Percentiles rank a stretch among this genome's conserved stretches.
These are phyloP conservation scores for Aegilops sharonensis DNA, from an alignment of 176 grass and related monocot genomes.

Conservation along the genomic window DNA sequence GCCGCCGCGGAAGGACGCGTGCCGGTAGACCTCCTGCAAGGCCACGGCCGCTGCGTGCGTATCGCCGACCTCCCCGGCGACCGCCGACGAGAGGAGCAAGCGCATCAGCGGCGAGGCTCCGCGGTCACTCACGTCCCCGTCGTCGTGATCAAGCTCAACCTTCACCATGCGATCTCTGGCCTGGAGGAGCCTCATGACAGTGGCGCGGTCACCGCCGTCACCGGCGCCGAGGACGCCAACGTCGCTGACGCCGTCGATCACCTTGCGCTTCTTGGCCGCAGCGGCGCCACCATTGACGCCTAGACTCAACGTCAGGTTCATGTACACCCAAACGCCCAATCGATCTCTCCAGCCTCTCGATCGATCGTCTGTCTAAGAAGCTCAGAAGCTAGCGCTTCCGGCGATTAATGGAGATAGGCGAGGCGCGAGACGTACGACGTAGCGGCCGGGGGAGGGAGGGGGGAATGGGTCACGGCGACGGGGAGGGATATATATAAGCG, in stretches of 20 bases:
- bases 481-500: constrained; percentile 15
- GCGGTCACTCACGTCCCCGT: background rate
- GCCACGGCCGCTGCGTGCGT: constrained; percentile 30
- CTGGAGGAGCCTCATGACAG: constrained; percentile 39
- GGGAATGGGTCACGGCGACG: background rate
- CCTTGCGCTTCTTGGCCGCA: constrained; percentile 41
- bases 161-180: constrained; percentile 42
- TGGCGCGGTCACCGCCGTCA: background rate
- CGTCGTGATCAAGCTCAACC: background rate
- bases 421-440: background rate
- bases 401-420: background rate
- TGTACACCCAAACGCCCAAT: constrained; percentile 4
- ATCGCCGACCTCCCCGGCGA: constrained; percentile 37
- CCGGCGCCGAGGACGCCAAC: background rate
- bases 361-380: background rate
- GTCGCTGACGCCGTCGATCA: background rate
- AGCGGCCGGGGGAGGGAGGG: background rate
- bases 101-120: constrained; percentile 37
- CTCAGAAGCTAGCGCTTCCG: background rate
- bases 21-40: constrained; percentile 53
- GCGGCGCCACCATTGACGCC: constrained; percentile 17
- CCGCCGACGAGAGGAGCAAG: constrained; percentile 48
- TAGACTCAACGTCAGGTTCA: constrained; percentile 57
- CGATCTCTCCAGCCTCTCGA: background rate
- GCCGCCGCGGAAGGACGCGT: constrained; percentile 36